Base-by-base conservation (phyloP, 2,329 filamentous ascomycete species). In the Podosphaera xanthii region DNA sequence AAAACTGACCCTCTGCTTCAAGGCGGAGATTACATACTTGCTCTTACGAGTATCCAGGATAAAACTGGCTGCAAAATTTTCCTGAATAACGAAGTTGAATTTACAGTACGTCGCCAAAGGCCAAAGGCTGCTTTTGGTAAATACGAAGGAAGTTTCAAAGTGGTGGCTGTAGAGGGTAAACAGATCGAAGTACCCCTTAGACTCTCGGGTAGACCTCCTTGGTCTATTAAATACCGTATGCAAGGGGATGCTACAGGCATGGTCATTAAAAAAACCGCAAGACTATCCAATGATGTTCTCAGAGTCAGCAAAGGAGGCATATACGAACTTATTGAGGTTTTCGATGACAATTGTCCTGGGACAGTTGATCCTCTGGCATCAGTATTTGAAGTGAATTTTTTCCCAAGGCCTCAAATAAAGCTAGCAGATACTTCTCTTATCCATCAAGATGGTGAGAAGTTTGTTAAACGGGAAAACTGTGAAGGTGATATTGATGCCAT, bases 401-500 rank as follows among this genome's bases (percentile, higher is more conserved):
- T 92, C 65, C 78, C 86, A 40, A 81, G 90, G 54, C 94, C 92
- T 0, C 75, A 81, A 62, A 76, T 94, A 49, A 77, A 77, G 12
- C 69, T 92, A 53, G 75, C 82, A 4, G 78, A 84, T 61, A 80
- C 79, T n/a, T 75, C 81, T 3, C 78, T 82, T 54, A 76, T 87
- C 54, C 74, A 74, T 9, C 71, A 76, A 42, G 73, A 75, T 14
- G 74, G 73, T 7, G 74, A 75, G 35, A 75, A 76, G 40, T 86
- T 83, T 68, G 69, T 82, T 64, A 94, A 94, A 71, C 78, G 82
- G 49, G 83, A 90, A 61, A 84, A 98, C 36, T 98, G 92, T 68
- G 90, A 98, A 72, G 91, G 91, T 36, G 91, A 97, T 62, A 86
- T 95, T 67, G 91, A 96, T 69, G 82, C 83, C 2, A 82, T 96